phyloP scores from a whole-genome alignment of 805 yeast genomes.

The Lipomyces sp. region DNA sequence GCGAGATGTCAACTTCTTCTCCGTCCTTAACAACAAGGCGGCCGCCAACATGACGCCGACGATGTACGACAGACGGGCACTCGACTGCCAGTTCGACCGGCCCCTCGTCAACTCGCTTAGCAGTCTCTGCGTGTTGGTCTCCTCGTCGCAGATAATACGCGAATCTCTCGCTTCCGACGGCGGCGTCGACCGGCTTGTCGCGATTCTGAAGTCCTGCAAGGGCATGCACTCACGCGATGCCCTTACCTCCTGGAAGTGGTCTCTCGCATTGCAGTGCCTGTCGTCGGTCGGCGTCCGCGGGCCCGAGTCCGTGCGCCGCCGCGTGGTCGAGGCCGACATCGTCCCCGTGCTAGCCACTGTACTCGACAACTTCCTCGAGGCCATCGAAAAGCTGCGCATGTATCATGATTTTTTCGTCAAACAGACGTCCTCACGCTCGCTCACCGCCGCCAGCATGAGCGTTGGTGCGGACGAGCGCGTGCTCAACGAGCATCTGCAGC shows the following conservation, averaged over 20 bases:
- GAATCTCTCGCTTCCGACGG: conserved; percentile 89
- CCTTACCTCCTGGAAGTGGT: conserved; percentile 95
- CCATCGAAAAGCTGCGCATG: conserved; percentile 28
- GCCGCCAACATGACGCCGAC: conserved; percentile 88
- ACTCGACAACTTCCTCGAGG: conserved; percentile 71
- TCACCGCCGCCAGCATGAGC: neutral
- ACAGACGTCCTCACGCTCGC: neutral
- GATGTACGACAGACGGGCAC: conserved; percentile 85
- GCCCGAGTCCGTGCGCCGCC: conserved; percentile 75
- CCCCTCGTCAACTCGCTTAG: conserved; percentile 90
- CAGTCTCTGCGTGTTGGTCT: conserved; percentile 81
- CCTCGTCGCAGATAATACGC: conserved; percentile 82
- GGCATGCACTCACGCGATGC: conserved; percentile 39
- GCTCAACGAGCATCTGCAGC: too few species aligned
- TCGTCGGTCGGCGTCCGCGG: conserved; percentile 92
- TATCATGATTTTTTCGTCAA: conserved; percentile 18
- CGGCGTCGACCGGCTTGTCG: conserved; percentile 82
- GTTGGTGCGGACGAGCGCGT: neutral
- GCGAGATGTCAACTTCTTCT: conserved; percentile 88
- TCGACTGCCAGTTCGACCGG: conserved; percentile 83
- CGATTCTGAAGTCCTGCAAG: conserved; percentile 78
- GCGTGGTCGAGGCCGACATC: conserved; percentile 88
- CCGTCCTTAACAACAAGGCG: conserved; percentile 76
- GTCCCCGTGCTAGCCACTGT: conserved; percentile 89
- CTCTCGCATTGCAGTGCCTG: conserved; percentile 86